Base-by-base conservation (phyloP, 495 filamentous ascomycete species). In the Aspergillus baeticus region DNA sequence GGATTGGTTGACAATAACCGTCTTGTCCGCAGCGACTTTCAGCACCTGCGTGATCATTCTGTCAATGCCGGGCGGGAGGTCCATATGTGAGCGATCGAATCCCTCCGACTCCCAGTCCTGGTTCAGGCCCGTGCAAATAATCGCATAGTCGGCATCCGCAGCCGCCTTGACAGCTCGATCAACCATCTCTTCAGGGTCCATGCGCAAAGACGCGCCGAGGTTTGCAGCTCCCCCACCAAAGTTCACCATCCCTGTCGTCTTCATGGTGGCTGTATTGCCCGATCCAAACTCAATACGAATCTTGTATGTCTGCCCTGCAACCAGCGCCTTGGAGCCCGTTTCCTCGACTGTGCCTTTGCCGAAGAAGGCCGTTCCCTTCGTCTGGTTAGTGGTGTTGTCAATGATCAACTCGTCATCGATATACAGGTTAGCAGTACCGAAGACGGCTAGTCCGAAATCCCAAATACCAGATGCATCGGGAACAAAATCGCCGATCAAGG, bases 101-200 rank as follows among this genome's bases (percentile, higher is more conserved):
- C 90, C 90, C 70, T 93, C 90, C 23, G 86, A 88, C 69, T 92
- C 90, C 89, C 89, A 92, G 63, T 94, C 90, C 31, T 79, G 82
- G 64, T 89, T 88, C 29, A 92, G 75, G 2, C 90, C 89, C n/a
- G 88, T 85, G 57, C 88, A 81, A 6, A 92, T 74, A 44, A 93
- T 76, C 3, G 85, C 85, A 13, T 87, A 82, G 58, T 93, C 88
- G 7, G 81, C 81, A 33, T 78, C 76, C 51, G 69, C 69, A 3
- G 87, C 88, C 11, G 84, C 69, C 22, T 74, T 62, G 14, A 81
- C 81, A 3, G 88, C 87, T 44, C 81, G 74, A 60, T 86, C 21
- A n/a, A 89, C 74, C 57, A 86, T 84, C 63, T 88, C 84, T 44
- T 85, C 73, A 56, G 76, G 68, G 57, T 83, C 75, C 60, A 87